Base-by-base conservation (phyloP, 768 basidiomycete species). In the Suillus ampliporus region DNA sequence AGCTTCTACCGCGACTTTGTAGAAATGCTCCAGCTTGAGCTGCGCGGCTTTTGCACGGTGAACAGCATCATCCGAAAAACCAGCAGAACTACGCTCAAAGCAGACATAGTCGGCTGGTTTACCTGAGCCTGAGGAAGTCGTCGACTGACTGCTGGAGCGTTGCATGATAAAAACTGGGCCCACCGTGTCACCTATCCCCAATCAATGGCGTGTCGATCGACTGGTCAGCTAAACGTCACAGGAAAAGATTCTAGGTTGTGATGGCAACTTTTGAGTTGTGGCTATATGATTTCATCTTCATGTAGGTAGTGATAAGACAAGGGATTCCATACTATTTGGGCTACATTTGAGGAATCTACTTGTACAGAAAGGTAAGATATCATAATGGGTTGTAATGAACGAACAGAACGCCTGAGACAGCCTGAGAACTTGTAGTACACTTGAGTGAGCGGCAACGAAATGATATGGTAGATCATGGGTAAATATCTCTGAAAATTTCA, bases 11-110 rank as follows among this genome's bases (percentile, higher is more conserved):
- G 94, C 94, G 44, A 97, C 89, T 76, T 98, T 97, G 79, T 98
- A 99, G 74, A 89, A 97, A 73, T 96, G 90, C 78, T 99, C 97
- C 58, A 99, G 84, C 77, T 97, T 97, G 78, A 98, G 82, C 76
- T 97, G 95, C 3, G 96, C 96, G 44, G 86, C 87, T 75, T 95
- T 96, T 15, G 94, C 92, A 66, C 90, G 89, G 48, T 94, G 89
- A 65, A 89, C 75, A 17, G 92, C 89, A 64, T 91, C 87, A 59
- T 93, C 89, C 7, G 92, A 91, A 76, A 97, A 94, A 41, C 85
- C 86, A 56, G 80, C 74, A 2, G 89, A 84, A 48, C 84, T 89
- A 64, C 97, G 85, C 68, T 96, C 90, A 75, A 99, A 99, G 78
- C 92, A 94, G 54, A 97, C 94, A 80, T 92, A 93, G 74, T 96